Conservation (phyloP, 805 yeast genomes). For the Metschnikowia amazonensis region DNA sequence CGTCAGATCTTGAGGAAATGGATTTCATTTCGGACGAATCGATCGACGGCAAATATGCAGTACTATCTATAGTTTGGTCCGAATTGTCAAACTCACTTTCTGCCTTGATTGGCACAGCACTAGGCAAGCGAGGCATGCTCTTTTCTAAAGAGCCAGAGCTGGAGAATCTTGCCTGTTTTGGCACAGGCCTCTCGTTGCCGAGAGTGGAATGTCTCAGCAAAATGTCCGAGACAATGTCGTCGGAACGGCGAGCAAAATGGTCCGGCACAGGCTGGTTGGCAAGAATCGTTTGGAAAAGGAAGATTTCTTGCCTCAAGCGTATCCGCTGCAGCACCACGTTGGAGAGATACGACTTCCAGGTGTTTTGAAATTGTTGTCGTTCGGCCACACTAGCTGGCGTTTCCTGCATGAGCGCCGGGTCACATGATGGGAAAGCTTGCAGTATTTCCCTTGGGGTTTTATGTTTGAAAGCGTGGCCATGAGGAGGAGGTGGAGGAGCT, state of each 20-base stretch:
- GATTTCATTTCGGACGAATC: not conserved
- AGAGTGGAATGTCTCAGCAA: constrained; percentile 4
- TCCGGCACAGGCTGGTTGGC: constrained; percentile 15
- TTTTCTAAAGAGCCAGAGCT: not conserved
- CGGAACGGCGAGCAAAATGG: constrained; percentile 2
- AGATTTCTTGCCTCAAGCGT: constrained; percentile 39
- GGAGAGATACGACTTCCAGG: constrained; percentile 35
- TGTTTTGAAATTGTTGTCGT: constrained; percentile 2
- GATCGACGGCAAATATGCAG: not conserved
- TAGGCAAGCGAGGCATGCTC: not conserved
- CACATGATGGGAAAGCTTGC: not conserved
- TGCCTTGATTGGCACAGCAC: not conserved
- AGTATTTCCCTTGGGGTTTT: not conserved
- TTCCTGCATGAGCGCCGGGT: not conserved
- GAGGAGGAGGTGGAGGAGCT: constrained; percentile 17
- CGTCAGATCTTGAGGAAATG: not conserved
- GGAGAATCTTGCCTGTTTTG: not conserved
- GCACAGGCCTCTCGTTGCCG: not conserved
- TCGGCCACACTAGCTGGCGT: not conserved
- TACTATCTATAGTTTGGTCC: constrained; percentile 5
- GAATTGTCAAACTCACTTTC: not conserved
- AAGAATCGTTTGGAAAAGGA: constrained; percentile 26
- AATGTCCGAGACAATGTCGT: not conserved
- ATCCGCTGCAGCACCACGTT: constrained; percentile 37
- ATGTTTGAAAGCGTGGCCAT: no score